Base-by-base conservation (phyloP, 306 rosid species). In the Luffa aegyptiaca region DNA sequence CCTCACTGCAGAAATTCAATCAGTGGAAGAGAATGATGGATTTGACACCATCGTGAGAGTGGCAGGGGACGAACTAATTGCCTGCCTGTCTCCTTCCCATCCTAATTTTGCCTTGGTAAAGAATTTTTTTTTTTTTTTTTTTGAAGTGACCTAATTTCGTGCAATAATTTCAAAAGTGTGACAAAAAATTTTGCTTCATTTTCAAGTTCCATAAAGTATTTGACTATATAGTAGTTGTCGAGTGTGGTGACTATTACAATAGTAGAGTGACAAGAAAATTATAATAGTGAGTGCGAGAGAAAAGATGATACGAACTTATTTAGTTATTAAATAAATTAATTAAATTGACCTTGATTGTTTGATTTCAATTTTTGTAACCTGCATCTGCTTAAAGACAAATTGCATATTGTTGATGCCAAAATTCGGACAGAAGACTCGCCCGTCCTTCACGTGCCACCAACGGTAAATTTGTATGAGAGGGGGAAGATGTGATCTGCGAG, bases 31-130 rank as follows among this genome's bases (percentile, higher is more conserved):
- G 51, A 39, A 41, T 41, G 75, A 17, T 72, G 77, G 76, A 72
- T 74, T 74, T 74, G 78, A 74, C 78, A 33, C 62, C 78, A 74
- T 33, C 62, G 35, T 74, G 16, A 49, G 45, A 71, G 39, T n/a
- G 35, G 52, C 35, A 18, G 16, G 11, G 16, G 75, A 42, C n/a
- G 3, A 68, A 68, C 35, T 57, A n/a, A 20, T 68, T 72, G 77
- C 77, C 48, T 48, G 21, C 44, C 1, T 46, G 58, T 72, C 58
- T 72, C 58, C 58, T 66, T 1, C 2, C 21, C 41, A 10, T 64
- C 26, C 72, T 66, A 14, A 64, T 14, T 6, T 64, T 65, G 18
- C 21, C 26, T 64, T 64, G 0, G 8, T 45, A 35, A 11, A 57
- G 0, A 3, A 62, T 3, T 35, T 66, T 18, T 37, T 65, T 16